A percentile compares a stretch with the other conserved stretches of the same genome.
These are phyloP conservation scores for Tricladium varicosporioides DNA, from an alignment of 2,329 filamentous ascomycete species.

Conservation along the genomic window DNA sequence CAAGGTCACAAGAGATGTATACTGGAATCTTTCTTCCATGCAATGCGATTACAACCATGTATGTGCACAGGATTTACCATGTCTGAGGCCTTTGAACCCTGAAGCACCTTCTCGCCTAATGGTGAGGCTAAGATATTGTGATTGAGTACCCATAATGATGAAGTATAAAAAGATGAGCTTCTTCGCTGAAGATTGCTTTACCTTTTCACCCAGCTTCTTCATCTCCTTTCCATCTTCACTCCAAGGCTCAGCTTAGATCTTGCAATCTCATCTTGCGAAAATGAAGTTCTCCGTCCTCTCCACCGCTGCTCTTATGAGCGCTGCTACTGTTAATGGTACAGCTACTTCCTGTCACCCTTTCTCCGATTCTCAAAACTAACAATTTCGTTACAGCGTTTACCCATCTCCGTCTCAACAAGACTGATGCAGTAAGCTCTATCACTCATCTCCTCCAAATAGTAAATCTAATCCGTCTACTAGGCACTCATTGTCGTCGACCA, in stretches of 20 bases:
- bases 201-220: constrained; percentile 1
- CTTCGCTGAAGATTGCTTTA: neutral
- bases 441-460: neutral
- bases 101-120: no score
- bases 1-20: neutral
- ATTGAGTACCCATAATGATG: neutral
- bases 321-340: constrained; percentile 19
- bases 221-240: constrained; percentile 1
- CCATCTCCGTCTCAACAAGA: constrained; percentile 36
- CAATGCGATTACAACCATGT: constrained; percentile 14
- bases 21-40: neutral
- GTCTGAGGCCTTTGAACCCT: neutral
- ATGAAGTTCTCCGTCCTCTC: constrained; percentile 29
- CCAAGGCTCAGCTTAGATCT: neutral
- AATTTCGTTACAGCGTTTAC: constrained; percentile 18
- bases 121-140: neutral
- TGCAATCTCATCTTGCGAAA: constrained; percentile 4
- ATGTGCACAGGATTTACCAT: neutral
- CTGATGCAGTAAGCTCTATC: constrained; percentile 28
- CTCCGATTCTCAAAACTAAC: neutral
- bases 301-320: constrained; percentile 18
- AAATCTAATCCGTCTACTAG: constrained; percentile 28
- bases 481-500: constrained; percentile 58
- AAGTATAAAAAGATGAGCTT: neutral
- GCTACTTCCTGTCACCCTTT: constrained; percentile 5